Percentiles rank a stretch among this genome's conserved stretches.
Conservation (phyloP, 2,329 filamentous ascomycete genomes). For the Magnaporthiopsis poae region DNA sequence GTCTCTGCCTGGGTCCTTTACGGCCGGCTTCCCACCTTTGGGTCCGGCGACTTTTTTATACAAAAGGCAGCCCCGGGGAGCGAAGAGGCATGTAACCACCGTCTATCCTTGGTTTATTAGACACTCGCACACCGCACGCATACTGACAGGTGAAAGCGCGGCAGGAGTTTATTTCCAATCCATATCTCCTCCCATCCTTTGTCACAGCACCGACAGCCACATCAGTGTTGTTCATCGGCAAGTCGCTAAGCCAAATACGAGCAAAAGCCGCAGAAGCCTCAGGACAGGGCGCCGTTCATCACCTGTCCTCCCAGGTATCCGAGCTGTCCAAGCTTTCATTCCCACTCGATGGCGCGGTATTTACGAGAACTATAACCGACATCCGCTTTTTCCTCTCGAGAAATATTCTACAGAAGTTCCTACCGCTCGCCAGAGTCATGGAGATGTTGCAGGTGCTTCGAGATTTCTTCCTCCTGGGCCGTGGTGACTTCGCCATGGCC, state of each 20-base stretch:
- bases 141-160: constrained; percentile 3
- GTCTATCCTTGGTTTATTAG: neutral
- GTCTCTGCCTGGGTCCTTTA: constrained; percentile 85
- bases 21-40: constrained; percentile 68
- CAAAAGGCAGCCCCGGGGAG: constrained; percentile 33
- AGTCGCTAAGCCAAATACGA: constrained; percentile 75
- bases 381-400: constrained; percentile 76
- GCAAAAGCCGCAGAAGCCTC: constrained; percentile 20
- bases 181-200: constrained; percentile 64
- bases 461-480: constrained; percentile 76
- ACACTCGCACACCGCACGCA: constrained; percentile 9
- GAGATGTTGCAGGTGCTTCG: constrained; percentile 69
- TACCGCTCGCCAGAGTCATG: constrained; percentile 68
- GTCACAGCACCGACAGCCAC: constrained; percentile 63
- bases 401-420: constrained; percentile 69
- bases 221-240: constrained; percentile 84
- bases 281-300: constrained; percentile 44
- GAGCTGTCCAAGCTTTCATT: constrained; percentile 59
- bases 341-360: constrained; percentile 61
- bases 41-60: constrained; percentile 80
- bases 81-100: constrained; percentile 27
- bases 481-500: constrained; percentile 84
- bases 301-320: constrained; percentile 55
- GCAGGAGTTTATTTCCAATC: constrained; percentile 49
- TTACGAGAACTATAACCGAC: constrained; percentile 62